phyloP scores from a whole-genome alignment of 2,329 filamentous ascomycete genomes.

The Aulographum hederae region DNA sequence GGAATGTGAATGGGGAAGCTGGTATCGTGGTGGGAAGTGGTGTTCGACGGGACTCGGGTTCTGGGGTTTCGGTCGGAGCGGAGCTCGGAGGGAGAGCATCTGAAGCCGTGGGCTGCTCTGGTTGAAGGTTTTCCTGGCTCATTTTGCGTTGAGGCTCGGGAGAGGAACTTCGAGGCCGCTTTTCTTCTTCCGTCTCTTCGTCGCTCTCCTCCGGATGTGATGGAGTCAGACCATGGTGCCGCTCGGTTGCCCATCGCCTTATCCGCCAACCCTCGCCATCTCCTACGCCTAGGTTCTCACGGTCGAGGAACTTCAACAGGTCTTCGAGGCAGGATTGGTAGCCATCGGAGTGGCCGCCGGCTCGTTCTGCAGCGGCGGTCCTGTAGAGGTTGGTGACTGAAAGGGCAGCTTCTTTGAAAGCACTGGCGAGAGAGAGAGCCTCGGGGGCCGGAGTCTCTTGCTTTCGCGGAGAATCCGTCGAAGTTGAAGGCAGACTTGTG shows the following conservation, averaged over 20 bases:
- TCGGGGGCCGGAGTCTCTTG: constrained; percentile 15
- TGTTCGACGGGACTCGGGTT: too few relatives aligned
- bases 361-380: constrained; percentile 61
- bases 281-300: constrained; percentile 55
- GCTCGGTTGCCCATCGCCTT: constrained; percentile 50
- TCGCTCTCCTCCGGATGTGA: constrained; percentile 39
- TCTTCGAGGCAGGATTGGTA: constrained; percentile 93
- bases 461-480: constrained; percentile 8
- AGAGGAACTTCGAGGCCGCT: constrained; percentile 40
- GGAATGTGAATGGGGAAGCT: not conserved
- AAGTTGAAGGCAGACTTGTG: constrained; percentile 18
- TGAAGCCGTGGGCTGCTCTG: constrained; percentile 5
- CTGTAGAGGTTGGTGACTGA: constrained; percentile 96
- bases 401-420: constrained; percentile 81
- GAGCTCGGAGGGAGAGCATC: constrained; percentile 11
- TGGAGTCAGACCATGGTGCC: constrained; percentile 43
- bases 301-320: constrained; percentile 68
- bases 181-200: constrained; percentile 40
- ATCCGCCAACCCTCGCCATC: constrained; percentile 61
- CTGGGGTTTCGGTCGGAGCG: too few relatives aligned
- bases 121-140: constrained; percentile 16
- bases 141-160: constrained; percentile 36
- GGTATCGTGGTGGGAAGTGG: not conserved
- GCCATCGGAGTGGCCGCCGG: constrained; percentile 58
- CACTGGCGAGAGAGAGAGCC: constrained; percentile 57